These are phyloP conservation scores for Aspergillus pseudoviridinutans DNA, from an alignment of 2,329 filamentous ascomycete genomes.

Conservation along the genomic window DNA sequence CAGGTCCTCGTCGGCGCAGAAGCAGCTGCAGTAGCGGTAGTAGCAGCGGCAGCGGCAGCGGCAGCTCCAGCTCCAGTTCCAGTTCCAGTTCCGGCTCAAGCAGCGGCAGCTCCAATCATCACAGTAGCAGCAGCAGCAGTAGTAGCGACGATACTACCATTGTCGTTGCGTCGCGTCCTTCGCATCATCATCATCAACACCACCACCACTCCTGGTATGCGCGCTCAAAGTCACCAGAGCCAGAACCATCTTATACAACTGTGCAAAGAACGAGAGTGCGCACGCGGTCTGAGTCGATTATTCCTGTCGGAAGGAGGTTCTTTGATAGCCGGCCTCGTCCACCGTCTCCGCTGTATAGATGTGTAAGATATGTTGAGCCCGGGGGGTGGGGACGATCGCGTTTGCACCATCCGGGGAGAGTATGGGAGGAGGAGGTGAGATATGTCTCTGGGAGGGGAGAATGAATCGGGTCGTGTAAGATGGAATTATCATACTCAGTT, in stretches of 20 bases:
- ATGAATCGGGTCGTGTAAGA: neutral
- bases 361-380: constrained; percentile 13
- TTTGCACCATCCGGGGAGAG: constrained; percentile 1
- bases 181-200: neutral
- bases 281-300: neutral
- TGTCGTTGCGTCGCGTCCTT: neutral
- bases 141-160: neutral
- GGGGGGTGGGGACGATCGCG: constrained; percentile 1
- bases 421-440: constrained; percentile 9
- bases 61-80: too few relatives aligned
- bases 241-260: neutral
- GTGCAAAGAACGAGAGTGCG: neutral
- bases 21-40: neutral
- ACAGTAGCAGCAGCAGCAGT: neutral
- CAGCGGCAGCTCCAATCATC: constrained; percentile 7
- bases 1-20: constrained; percentile 1
- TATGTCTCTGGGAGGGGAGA: constrained; percentile 13
- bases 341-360: neutral
- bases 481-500: too few relatives aligned
- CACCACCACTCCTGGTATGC: constrained; percentile 1
- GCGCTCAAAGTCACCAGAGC: neutral
- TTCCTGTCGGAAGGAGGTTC: neutral
- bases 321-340: constrained; percentile 2
- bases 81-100: constrained; percentile 1
- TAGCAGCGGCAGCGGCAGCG: too few relatives aligned